phyloP scores from a whole-genome alignment of 2,329 filamentous ascomycete species.

The Ascochyta lentis region DNA sequence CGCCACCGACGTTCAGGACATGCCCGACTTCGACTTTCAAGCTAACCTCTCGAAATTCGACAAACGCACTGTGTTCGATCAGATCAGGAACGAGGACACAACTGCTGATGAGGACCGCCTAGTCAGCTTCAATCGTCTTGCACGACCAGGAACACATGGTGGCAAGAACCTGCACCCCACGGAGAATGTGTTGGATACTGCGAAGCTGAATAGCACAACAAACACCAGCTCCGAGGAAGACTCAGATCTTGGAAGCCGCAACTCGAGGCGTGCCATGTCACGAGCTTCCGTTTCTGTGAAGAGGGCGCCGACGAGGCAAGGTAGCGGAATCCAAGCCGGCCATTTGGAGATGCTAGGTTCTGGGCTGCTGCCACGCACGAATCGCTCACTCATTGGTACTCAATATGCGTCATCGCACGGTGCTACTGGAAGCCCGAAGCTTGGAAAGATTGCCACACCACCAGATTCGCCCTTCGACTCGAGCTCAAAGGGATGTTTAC shows the following conservation, averaged over 20 bases:
- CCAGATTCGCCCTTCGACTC: constrained; percentile 47
- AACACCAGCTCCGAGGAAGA: constrained; percentile 46
- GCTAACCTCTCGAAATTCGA: constrained; percentile 92
- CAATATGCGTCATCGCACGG: constrained; percentile 47
- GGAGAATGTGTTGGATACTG: constrained; percentile 83
- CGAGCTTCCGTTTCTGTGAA: constrained; percentile 49
- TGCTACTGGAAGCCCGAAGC: constrained; percentile 44
- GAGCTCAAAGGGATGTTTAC: constrained; percentile 50
- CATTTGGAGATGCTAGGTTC: constrained; percentile 42
- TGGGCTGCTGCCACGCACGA: constrained; percentile 39
- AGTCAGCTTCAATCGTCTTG: constrained; percentile 81
- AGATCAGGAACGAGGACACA: constrained; percentile 87
- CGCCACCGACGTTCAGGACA: constrained; percentile 89
- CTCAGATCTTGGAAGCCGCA: constrained; percentile 49
- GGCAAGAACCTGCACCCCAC: constrained; percentile 92
- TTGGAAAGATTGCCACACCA: constrained; percentile 42
- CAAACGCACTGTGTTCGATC: constrained; percentile 88
- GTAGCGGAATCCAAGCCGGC: constrained; percentile 50
- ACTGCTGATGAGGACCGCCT: constrained; percentile 90
- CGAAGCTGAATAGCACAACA: constrained; percentile 42
- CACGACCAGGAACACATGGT: constrained; percentile 57
- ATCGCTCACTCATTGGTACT: constrained; percentile 40
- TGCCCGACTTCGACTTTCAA: constrained; percentile 94
- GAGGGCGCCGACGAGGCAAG: constrained; percentile 46
- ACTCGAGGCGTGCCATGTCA: constrained; percentile 49